A percentile compares a stretch with the other conserved stretches of the same genome.
phyloP scores from a whole-genome alignment of 1,284 basidiomycete species.

The Exobasidium rhododendri region DNA sequence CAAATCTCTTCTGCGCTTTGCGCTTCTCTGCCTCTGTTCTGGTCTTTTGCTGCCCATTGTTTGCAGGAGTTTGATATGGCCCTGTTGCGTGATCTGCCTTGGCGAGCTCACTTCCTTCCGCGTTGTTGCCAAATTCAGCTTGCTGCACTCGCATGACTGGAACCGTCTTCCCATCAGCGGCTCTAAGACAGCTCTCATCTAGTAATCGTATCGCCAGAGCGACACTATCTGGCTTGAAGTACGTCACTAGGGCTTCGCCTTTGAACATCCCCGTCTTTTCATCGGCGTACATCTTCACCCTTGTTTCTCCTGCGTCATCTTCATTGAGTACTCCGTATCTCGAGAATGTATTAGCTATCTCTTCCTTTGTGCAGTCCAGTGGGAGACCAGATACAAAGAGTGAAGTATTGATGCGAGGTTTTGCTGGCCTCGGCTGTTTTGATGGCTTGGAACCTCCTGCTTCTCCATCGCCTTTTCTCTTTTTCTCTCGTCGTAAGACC shows the following conservation, averaged over 20 bases:
- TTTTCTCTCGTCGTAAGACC: conserved; percentile 16
- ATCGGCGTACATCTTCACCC: conserved; percentile 88
- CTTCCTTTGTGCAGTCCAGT: conserved; percentile 68
- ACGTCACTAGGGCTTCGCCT: conserved; percentile 92
- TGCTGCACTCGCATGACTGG: conserved; percentile 73
- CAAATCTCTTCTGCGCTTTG: conserved; percentile 27
- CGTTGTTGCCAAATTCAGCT: conserved; percentile 67
- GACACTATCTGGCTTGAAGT: conserved; percentile 95
- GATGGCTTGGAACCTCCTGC: neutral
- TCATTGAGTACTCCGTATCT: conserved; percentile 90
- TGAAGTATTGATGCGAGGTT: conserved; percentile 62
- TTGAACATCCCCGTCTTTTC: conserved; percentile 74
- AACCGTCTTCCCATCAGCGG: conserved; percentile 66
- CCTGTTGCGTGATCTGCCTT: neutral
- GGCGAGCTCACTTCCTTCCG: conserved; percentile 25
- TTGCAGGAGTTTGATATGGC: neutral
- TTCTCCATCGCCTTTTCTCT: conserved; percentile 3
- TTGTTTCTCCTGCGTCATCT: conserved; percentile 78
- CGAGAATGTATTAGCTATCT: conserved; percentile 76
- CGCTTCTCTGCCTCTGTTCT: conserved; percentile 19
- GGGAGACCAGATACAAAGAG: conserved; percentile 87
- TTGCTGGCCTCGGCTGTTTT: neutral
- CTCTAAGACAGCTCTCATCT: conserved; percentile 84
- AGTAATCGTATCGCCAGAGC: conserved; percentile 77
- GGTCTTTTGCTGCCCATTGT: conserved; percentile 6